Evolutionary conservation across 2,329 filamentous ascomycete species (phyloP).

Genomic region (Hirsutella thompsonii): DNA sequence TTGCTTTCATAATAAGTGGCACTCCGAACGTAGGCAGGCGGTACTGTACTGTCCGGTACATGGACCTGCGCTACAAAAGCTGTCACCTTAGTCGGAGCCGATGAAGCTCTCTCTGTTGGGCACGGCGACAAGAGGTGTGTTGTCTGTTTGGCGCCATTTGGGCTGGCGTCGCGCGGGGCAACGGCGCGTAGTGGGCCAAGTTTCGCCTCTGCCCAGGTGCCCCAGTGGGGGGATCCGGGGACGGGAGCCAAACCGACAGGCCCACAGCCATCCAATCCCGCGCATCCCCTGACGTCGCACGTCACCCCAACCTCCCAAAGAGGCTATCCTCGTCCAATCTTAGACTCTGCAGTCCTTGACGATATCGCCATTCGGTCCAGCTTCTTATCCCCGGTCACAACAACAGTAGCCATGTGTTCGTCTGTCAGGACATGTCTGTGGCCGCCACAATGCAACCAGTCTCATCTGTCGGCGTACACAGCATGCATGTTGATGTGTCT

Average conservation of each 20-base stretch:
- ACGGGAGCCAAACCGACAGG: not conserved
- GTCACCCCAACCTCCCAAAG: not conserved
- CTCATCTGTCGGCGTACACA: no score
- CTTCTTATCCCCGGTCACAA: no score
- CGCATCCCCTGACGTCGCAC: not conserved
- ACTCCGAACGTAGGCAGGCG: not conserved
- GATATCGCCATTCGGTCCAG: no score
- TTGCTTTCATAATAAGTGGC: not conserved
- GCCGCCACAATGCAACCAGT: no score
- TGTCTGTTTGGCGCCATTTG: constrained; percentile 3
- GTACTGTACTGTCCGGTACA: not conserved
- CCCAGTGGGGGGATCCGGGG: not conserved
- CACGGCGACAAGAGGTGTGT: not conserved
- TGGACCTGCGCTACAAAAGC: not conserved
- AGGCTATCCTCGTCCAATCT: no score
- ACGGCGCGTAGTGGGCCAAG: constrained; percentile 2
- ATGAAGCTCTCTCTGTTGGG: not conserved
- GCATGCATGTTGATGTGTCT: no score
- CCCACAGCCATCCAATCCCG: not conserved
- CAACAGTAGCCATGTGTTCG: no score
- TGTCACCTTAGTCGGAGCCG: not conserved
- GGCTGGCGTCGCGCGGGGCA: constrained; percentile 6
- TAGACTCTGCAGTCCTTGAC: no score
- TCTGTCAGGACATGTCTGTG: no score
- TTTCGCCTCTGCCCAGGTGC: not conserved